A percentile compares a stretch with the other conserved stretches of the same genome.
These are phyloP conservation scores for Vicia villosa DNA, from an alignment of 306 rosid species.

Conservation along the genomic window DNA sequence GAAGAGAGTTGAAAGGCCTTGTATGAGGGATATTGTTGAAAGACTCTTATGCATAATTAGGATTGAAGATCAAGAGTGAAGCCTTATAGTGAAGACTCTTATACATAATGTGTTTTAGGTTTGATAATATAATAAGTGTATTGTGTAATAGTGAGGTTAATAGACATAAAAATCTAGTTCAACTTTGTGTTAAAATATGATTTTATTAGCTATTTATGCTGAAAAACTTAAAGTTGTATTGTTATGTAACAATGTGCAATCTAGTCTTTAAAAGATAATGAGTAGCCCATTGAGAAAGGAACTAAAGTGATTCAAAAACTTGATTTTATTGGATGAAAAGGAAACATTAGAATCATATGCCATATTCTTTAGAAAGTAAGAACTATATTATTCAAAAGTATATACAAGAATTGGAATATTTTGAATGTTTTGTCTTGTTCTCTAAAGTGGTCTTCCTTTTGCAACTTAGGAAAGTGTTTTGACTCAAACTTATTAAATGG, in stretches of 20 bases:
- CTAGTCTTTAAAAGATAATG: slow-evolving; percentile 30
- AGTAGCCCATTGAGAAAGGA: slow-evolving; percentile 37
- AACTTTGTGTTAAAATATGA: background rate
- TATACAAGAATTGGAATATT: slow-evolving; percentile 47
- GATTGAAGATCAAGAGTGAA: slow-evolving; percentile 46
- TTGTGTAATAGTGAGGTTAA: slow-evolving; percentile 21
- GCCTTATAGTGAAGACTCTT: too few relatives aligned
- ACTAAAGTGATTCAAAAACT: slow-evolving; percentile 50
- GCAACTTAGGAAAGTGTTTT: slow-evolving; percentile 38
- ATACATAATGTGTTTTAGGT: slow-evolving; percentile 25
- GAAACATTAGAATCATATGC: slow-evolving; percentile 62
- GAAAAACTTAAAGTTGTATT: slow-evolving; percentile 12
- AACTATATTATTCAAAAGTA: slow-evolving; percentile 40
- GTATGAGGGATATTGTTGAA: slow-evolving; percentile 77
- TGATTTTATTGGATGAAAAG: slow-evolving; percentile 34
- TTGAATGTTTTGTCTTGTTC: slow-evolving; percentile 30
- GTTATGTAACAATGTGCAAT: slow-evolving; percentile 23
- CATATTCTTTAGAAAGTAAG: slow-evolving; percentile 40
- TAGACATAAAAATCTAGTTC: background rate
- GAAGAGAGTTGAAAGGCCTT: slow-evolving; percentile 84
- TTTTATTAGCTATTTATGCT: background rate
- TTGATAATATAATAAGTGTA: slow-evolving; percentile 14
- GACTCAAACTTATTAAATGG: slow-evolving; percentile 29
- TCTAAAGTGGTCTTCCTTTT: slow-evolving; percentile 43
- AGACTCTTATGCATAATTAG: slow-evolving; percentile 61